Evolutionary conservation across 78 protist genomes (phyloP), one percentile per base, ranked within the genome.

Genomic region (Carpediemonas membranifera): DNA sequence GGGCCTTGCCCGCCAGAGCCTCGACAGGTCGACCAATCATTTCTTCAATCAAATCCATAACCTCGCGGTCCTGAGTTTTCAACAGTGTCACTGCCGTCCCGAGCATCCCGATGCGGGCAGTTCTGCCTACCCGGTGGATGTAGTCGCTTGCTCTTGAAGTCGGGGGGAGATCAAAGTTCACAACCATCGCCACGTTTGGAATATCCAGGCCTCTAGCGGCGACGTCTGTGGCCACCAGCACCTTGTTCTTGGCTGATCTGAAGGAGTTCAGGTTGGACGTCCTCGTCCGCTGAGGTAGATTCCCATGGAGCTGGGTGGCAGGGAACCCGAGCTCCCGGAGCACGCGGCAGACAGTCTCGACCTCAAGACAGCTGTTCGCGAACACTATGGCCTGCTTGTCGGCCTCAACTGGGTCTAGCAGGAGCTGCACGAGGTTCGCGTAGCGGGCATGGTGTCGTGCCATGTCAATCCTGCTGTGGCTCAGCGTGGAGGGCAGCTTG

Each of bases 161-260:
- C n/a, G n/a, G n/a, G n/a, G 97, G 99, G 25, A 95, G 57, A 33
- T 92, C 96, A 64, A 59, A 94, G 71, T 96, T 94, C 64, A 94
- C 57, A 36, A 94, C 98, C 1, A 87, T 41, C 33, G 87, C 94
- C 14, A 94, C 98, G 7, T 30, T 31, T 3, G 96, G 98, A 25
- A 95, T 92, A 65, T 95, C 98, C 1, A 95, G 85, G 63, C 98
- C 99, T 24, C 92, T 76, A 1, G 77, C 3, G 0, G 92, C 92
- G 34, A 88, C 82, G 27, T 90, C 92, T 7, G 98, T 94, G 21
- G 59, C 88, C 15, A 64, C 67, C 33, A 68, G n/a, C 27, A 68
- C 16, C 15, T 19, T 0, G 19, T 59, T 28, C 31, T 56, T 30
- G 53, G 44, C 66, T 1, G 44, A 19, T 37, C 71, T 73, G 59